A percentile compares a stretch with the other conserved stretches of the same genome.
Conservation (phyloP, 75 land plant species). For the Larix kaempferi region DNA sequence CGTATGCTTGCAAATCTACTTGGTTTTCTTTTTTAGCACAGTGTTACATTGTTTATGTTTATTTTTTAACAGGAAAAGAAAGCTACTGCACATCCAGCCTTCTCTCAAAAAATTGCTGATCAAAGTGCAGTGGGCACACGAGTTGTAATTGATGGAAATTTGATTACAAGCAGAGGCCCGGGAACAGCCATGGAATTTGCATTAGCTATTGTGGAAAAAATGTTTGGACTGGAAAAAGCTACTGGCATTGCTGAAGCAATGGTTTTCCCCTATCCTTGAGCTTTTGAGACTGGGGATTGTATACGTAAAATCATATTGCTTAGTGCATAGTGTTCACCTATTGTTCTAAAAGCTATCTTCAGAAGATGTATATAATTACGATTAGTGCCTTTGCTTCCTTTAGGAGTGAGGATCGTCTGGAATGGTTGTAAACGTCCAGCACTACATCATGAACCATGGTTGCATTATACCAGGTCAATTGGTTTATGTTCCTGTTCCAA, state of each 20-base stretch:
- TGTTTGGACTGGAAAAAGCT: slow-evolving; percentile 66
- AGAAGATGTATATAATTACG: too few relatives aligned
- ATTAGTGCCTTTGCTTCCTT: too few relatives aligned
- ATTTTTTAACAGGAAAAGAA: slow-evolving; percentile 74
- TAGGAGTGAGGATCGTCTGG: too few relatives aligned
- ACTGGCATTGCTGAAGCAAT: slow-evolving; percentile 61
- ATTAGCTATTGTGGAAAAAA: slow-evolving; percentile 74
- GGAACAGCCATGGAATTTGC: slow-evolving; percentile 94
- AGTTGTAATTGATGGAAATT: slow-evolving; percentile 86
- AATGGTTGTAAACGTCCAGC: too few relatives aligned
- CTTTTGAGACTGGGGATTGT: too few relatives aligned
- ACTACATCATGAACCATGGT: too few relatives aligned
- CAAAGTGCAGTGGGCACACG: slow-evolving; percentile 63
- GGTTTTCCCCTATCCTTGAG: slow-evolving; percentile 44
- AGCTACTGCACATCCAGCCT: slow-evolving; percentile 87
- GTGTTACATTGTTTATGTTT: neutral
- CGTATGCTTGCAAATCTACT: neutral
- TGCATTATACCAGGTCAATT: too few relatives aligned
- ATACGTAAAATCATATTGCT: too few relatives aligned
- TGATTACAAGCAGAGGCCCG: slow-evolving; percentile 88
- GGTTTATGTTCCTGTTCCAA: too few relatives aligned
- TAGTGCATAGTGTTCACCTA: too few relatives aligned
- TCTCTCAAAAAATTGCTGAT: slow-evolving; percentile 70
- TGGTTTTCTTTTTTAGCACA: neutral
- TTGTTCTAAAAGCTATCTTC: too few relatives aligned